A percentile compares a stretch with the other conserved stretches of the same genome.
Conservation (phyloP, 163 green algal species). For the Coccomyxa subellipsoidea region DNA sequence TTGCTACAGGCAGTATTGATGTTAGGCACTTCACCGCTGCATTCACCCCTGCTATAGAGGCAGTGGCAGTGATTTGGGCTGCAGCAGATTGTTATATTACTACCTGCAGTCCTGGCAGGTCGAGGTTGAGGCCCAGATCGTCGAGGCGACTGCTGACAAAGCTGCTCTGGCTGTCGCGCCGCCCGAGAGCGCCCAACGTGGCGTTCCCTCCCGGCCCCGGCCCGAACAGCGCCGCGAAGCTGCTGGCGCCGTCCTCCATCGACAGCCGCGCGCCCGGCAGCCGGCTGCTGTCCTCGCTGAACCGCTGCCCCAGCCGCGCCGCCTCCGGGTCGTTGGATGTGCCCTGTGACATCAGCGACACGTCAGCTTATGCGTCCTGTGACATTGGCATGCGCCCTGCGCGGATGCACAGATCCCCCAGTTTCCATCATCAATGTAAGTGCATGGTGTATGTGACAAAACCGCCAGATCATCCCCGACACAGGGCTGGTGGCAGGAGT, state of each 20-base stretch:
- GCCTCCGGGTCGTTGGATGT: not conserved
- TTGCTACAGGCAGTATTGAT: no score
- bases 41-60: no score
- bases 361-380: not conserved
- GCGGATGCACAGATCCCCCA: no score
- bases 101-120: slow-evolving; percentile 15
- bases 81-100: no score
- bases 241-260: slow-evolving; percentile 3
- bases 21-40: no score
- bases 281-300: not conserved
- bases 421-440: no score
- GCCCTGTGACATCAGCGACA: not conserved
- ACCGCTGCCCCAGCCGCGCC: not conserved
- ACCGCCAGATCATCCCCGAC: no score
- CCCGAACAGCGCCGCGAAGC: not conserved
- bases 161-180: slow-evolving; percentile 20
- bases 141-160: slow-evolving; percentile 11
- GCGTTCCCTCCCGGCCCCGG: not conserved
- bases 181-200: slow-evolving; percentile 10
- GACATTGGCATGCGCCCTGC: no score
- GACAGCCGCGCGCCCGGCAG: not conserved
- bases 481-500: not conserved
- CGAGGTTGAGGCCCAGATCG: not conserved
- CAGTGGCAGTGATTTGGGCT: no score
- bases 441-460: no score